Base-by-base conservation (phyloP, 768 basidiomycete species). In the Termitomyces sp. region DNA sequence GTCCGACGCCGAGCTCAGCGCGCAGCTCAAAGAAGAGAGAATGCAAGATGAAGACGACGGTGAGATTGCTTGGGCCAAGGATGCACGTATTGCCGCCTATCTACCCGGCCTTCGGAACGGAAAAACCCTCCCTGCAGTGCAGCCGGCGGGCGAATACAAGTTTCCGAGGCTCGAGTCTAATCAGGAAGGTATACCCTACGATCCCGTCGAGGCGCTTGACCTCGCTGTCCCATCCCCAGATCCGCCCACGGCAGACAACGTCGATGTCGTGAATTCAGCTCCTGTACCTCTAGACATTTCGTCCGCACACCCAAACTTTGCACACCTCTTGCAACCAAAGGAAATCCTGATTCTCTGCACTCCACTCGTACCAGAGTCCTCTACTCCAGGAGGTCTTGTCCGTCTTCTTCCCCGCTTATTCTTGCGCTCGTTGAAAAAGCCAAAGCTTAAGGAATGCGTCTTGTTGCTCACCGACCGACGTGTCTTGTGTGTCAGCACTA, bases 1-100 rank as follows among this genome's bases (percentile, higher is more conserved):
- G 12, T 53, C 57, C 13, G 63, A 64, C 37, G 58, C 50, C 4
- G 58, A 64, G 42, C 60, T 64, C 13, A 60, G 63, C 20, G 58
- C 57, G 2, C 63, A 61, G 48, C 47, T 64, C 34, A 64, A 60
- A 42, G 60, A 64, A 34, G 63, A 64, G 53, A 44, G 63, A 18
- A 39, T 53, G 47, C 48, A 59, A 8, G 60, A 64, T 5, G 50
- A 63, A 33, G 61, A 62, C 27, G 60, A 54, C 5, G 62, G 58
- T 22, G 63, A 61, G 36, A 61, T 64, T 41, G 46, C 41, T 6
- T 64, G 63, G 63, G 57, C 54, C 1, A 61, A 61, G 31, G 63
- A 61, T 12, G 60, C 58, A 13, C 37, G 55, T 1, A 30, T 61
- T 24, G 57, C 58, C 1, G 63, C 63, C 13, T 64, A 64, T 33